Evolutionary conservation across 768 basidiomycete genomes (phyloP).

Genomic region (Podaxis carcinomalis): DNA sequence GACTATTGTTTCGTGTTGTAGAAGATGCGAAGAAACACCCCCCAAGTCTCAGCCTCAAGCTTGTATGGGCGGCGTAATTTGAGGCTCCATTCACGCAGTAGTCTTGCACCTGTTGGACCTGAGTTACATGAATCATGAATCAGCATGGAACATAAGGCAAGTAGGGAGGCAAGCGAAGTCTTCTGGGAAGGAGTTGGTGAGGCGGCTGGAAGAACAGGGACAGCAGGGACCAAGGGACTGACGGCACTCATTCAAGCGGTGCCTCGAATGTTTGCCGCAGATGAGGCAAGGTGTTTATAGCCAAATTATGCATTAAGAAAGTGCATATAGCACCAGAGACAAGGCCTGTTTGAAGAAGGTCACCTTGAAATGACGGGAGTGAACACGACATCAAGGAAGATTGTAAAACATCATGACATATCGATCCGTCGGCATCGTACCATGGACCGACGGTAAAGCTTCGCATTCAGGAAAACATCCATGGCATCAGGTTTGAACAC

Average conservation of each 20-base stretch:
- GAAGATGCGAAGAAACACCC: background rate
- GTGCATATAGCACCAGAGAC: background rate
- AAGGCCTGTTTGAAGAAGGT: background rate
- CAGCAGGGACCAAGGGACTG: background rate
- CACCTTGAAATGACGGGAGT: background rate
- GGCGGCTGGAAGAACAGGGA: background rate
- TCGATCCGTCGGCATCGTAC: constrained; percentile 7
- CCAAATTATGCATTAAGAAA: background rate
- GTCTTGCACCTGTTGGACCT: background rate
- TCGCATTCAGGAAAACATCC: background rate
- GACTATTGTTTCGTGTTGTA: background rate
- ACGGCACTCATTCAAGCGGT: background rate
- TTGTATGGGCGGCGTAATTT: background rate
- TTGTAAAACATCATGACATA: background rate
- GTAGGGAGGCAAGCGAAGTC: background rate
- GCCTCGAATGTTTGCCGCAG: background rate
- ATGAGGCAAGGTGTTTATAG: background rate
- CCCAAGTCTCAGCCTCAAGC: background rate
- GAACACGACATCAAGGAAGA: background rate
- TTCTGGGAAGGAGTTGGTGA: background rate
- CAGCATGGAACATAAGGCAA: background rate
- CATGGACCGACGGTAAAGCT: constrained; percentile 1
- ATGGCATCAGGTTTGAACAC: background rate
- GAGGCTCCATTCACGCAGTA: background rate
- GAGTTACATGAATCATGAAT: background rate